Evolutionary conservation across 345 rosid species (phyloP), one percentile per base, ranked within the genome.

Genomic region (Eucalyptus regnans): DNA sequence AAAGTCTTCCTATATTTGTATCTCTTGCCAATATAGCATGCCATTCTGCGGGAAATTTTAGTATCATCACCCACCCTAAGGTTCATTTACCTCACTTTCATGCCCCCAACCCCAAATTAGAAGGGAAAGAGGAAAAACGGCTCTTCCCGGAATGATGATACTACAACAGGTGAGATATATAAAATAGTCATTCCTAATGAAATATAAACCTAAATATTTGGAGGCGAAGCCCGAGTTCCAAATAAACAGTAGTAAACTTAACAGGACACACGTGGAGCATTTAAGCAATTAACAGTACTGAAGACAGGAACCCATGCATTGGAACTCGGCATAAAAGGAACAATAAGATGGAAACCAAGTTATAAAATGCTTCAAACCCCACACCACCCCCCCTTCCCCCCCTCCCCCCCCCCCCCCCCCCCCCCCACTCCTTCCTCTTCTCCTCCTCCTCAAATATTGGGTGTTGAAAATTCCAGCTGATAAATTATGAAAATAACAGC

Each of bases 371-470:
- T 66, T 7, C 79, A 66, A n/a, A 15, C 31, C 41, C 41, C 41
- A 37, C 41, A 37, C 41, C 41, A 4, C 41, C 4, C 41, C 41
- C n/a, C n/a, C n/a, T n/a, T n/a, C n/a, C n/a, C n/a, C n/a, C n/a
- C n/a, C 56, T 3, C 4, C 56, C 29, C 56, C 4, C 0, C 8
- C 54, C 54, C 20, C 20, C 13, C 0, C 0, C 4, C 56, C 22
- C 56, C 23, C 1, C 41, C 41, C 41, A 5, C 41, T 5, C 41
- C 41, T 37, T 37, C 41, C 41, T 37, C 41, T 3, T 52, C 16
- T 5, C 31, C 23, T 12, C 31, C 31, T 15, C 7, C 66, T 62
- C 88, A 60, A 87, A 22, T 60, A 46, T 37, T 12, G 2, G n/a
- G 52, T 71, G 7, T 5, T 50, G 7, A 8, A 41, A 68, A 64